phyloP scores from a whole-genome alignment of 192 early-diverging fungal species.

The Podila clonocystis region DNA sequence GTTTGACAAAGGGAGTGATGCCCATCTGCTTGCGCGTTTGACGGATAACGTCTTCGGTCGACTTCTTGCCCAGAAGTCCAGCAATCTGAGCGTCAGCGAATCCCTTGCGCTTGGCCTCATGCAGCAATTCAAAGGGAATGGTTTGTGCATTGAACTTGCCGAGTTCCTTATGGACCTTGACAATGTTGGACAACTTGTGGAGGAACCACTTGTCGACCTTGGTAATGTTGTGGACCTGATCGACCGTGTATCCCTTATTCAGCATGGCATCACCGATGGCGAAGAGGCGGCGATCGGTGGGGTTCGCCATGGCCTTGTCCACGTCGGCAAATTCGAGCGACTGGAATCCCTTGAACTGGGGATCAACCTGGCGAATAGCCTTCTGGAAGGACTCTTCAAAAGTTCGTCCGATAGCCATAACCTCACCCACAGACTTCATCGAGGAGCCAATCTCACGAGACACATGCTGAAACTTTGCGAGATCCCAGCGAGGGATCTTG shows the following conservation, averaged over 20 bases:
- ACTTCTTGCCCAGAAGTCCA: conserved; percentile 50
- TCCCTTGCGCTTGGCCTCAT: conserved; percentile 84
- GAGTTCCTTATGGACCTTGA: conserved; percentile 73
- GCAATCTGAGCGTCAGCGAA: conserved; percentile 94
- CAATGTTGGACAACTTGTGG: conserved; percentile 91
- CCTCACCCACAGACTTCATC: conserved; percentile 98
- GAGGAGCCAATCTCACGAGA: conserved; percentile 83
- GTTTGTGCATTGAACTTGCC: conserved; percentile 61
- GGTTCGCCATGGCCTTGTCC: conserved; percentile 89
- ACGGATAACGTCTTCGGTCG: conserved; percentile 77
- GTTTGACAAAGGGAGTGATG: conserved; percentile 91
- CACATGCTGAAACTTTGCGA: conserved; percentile 94
- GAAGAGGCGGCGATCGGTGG: conserved; percentile 95
- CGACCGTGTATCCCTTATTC: conserved; percentile 92
- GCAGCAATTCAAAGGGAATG: conserved; percentile 69
- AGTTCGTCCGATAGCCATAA: conserved; percentile 98
- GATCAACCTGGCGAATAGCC: conserved; percentile 91
- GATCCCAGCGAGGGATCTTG: conserved; percentile 99
- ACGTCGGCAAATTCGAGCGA: conserved; percentile 65
- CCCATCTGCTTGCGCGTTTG: conserved; percentile 72
- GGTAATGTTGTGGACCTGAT: conserved; percentile 90
- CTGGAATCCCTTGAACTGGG: conserved; percentile 87
- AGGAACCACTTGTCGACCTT: conserved; percentile 98
- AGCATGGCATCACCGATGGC: conserved; percentile 93
- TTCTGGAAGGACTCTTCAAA: conserved; percentile 98